phyloP scores from a whole-genome alignment of 371 early-diverging fungal genomes.

The Mucor circinelloides region DNA sequence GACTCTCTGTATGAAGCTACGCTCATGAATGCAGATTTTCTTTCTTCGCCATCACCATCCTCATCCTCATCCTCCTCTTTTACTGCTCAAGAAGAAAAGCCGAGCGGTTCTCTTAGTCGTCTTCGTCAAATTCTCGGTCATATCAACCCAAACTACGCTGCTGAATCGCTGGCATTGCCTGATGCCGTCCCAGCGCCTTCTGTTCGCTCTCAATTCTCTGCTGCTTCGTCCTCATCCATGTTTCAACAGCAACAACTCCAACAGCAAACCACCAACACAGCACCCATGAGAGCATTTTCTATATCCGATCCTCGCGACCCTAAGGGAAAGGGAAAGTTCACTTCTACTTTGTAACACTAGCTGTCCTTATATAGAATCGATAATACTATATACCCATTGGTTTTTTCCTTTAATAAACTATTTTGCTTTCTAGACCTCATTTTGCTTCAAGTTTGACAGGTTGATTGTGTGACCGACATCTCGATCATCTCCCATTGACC shows the following conservation, averaged over 20 bases:
- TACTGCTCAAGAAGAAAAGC: background rate
- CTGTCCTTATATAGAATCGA: background rate
- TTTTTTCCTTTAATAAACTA: background rate
- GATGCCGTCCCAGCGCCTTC: background rate
- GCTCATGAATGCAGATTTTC: conserved; percentile 7
- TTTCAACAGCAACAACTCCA: background rate
- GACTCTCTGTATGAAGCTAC: conserved; percentile 18
- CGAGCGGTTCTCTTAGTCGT: background rate
- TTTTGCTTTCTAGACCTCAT: background rate
- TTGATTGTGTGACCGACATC: background rate
- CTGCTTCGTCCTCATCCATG: background rate
- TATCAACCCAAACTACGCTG: conserved; percentile 5
- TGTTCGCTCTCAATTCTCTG: conserved; percentile 9
- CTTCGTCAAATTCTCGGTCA: conserved; percentile 16
- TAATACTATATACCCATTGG: background rate
- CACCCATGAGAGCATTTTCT: background rate
- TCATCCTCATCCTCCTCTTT: background rate
- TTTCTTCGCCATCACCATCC: background rate
- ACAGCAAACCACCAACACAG: background rate
- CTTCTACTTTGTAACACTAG: background rate
- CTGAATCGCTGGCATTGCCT: background rate
- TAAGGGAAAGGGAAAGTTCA: conserved; percentile 4
- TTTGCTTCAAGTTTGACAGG: background rate
- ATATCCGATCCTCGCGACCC: conserved; percentile 4
- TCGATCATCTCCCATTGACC: too few species aligned